Evolutionary conservation across 768 basidiomycete species (phyloP), one percentile per base, ranked within the genome.

Genomic region (Panus rudis): DNA sequence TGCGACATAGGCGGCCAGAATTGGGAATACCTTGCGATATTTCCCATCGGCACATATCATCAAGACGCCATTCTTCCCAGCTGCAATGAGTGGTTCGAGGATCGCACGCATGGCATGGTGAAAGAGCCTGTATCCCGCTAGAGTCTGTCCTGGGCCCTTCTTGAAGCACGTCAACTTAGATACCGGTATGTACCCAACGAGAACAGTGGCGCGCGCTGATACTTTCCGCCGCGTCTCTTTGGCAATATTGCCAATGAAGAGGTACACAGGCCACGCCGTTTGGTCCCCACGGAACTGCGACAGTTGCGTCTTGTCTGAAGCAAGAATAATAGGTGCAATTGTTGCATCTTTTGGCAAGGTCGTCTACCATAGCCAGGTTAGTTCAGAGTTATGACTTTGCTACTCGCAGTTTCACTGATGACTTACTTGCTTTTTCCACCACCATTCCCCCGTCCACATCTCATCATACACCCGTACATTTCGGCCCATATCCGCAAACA

Each of bases 341-440:
- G 59, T 59, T 0, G 59, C 53, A 1, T 57, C 57, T 4, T 27
- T 12, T 10, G 59, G 62, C n/a, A 28, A 48, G 53, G 26, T 22
- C 44, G 42, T 11, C 40, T 43, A 39, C 27, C 23, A n/a, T n/a
- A n/a, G n/a, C n/a, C n/a, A n/a, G n/a, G n/a, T n/a, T n/a, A n/a
- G n/a, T n/a, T n/a, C n/a, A n/a, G n/a, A n/a, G n/a, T n/a, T n/a
- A n/a, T n/a, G n/a, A n/a, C n/a, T n/a, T n/a, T n/a, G n/a, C n/a
- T n/a, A n/a, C n/a, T n/a, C n/a, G n/a, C n/a, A n/a, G n/a, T n/a
- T n/a, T n/a, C n/a, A n/a, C 12, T 19, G n/a, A n/a, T n/a, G n/a
- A 20, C 63, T 31, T 41, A 75, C 73, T 59, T 76, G 75, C 0
- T 59, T 65, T 4, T 45, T 39, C 71, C 70, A 74, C 75, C 73